Conservation (phyloP, 805 yeast genomes). For the Lachancea meyersii region DNA sequence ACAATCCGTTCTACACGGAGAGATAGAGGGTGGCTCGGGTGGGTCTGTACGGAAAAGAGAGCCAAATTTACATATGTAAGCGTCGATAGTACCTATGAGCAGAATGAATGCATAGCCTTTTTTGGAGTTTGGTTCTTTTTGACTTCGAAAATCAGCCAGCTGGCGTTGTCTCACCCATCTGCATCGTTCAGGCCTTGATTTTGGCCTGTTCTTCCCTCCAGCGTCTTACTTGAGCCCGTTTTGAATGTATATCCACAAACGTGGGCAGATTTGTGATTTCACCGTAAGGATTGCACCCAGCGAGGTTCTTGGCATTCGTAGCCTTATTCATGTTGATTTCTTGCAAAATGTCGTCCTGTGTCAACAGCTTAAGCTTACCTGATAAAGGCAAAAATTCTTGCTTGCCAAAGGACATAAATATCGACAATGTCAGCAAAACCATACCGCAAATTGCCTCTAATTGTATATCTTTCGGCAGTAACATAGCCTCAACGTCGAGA, state of each 20-base stretch:
- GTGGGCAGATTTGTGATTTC: constrained; percentile 26
- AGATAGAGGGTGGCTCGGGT: not conserved
- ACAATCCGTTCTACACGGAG: constrained; percentile 5
- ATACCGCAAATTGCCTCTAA: constrained; percentile 25
- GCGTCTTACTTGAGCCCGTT: constrained; percentile 19
- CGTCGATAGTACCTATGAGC: too few relatives aligned
- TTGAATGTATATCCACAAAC: constrained; percentile 24
- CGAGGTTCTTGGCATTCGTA: constrained; percentile 25
- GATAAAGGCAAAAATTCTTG: constrained; percentile 19
- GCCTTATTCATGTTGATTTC: constrained; percentile 29
- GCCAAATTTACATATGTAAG: too few relatives aligned
- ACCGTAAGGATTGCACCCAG: constrained; percentile 27
- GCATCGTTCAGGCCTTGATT: not conserved
- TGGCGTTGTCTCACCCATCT: too few relatives aligned
- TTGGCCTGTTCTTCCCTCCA: constrained; percentile 14
- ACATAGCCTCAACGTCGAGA: constrained; percentile 6
- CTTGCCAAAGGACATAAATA: constrained; percentile 25
- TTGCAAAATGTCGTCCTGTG: constrained; percentile 22
- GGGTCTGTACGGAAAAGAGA: not conserved
- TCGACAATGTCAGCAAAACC: constrained; percentile 19
- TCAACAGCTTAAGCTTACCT: constrained; percentile 13
- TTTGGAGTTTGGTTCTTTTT: too few relatives aligned
- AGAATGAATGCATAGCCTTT: not conserved
- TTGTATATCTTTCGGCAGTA: constrained; percentile 28
- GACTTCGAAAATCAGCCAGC: too few relatives aligned